Conservation (phyloP, 345 rosid species). For the Dipteronia dyeriana region DNA sequence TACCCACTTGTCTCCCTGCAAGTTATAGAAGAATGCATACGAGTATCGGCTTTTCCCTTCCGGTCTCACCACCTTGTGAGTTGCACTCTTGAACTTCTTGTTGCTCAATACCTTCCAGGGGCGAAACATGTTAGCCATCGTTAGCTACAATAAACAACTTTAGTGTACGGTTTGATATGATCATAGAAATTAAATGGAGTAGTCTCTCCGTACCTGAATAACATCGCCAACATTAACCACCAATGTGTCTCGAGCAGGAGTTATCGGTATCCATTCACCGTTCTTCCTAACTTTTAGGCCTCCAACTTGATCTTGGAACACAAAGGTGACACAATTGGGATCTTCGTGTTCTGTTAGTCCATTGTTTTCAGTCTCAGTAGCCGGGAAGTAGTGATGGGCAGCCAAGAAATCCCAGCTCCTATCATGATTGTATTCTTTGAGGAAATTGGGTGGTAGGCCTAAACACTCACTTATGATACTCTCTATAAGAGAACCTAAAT, state of each 20-base stretch:
- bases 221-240: conserved; percentile 53
- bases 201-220: conserved; percentile 38
- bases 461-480: conserved; percentile 43
- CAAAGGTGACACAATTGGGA: conserved; percentile 45
- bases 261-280: conserved; percentile 47
- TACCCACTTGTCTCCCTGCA: conserved; percentile 55
- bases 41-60: conserved; percentile 40
- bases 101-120: conserved; percentile 49
- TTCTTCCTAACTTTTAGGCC: conserved; percentile 47
- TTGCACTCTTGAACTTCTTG: conserved; percentile 56
- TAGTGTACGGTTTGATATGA: too few species aligned
- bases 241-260: conserved; percentile 28
- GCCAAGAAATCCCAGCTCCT: conserved; percentile 60
- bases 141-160: too few species aligned
- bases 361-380: conserved; percentile 37
- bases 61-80: conserved; percentile 53
- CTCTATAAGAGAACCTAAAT: conserved; percentile 37
- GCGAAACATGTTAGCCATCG: not conserved
- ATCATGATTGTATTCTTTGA: conserved; percentile 43
- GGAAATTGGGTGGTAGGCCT: conserved; percentile 49
- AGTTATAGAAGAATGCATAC: conserved; percentile 50
- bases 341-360: conserved; percentile 55
- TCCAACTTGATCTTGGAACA: conserved; percentile 53
- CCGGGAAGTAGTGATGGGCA: conserved; percentile 43
- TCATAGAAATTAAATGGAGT: not conserved